Evolutionary conservation across 164 flowering plant genomes (phyloP).

Genomic region (Chloranthus sessilifolius): DNA sequence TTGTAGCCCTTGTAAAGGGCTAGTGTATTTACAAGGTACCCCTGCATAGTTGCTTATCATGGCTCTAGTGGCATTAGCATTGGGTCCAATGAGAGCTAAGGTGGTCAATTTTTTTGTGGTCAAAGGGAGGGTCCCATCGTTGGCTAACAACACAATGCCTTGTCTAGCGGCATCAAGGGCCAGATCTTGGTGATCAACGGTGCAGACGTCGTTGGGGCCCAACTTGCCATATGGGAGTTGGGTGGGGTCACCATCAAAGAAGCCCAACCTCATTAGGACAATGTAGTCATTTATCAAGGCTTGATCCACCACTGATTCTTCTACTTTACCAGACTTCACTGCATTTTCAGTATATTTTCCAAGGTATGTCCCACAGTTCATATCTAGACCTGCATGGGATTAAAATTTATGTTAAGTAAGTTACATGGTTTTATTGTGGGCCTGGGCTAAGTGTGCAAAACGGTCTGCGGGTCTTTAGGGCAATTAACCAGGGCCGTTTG

Average conservation of each 20-base stretch:
- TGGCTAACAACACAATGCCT: conserved; percentile 63
- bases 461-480: too few relatives aligned
- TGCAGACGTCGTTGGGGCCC: conserved; percentile 51
- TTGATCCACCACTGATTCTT: conserved; percentile 34
- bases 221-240: conserved; percentile 46
- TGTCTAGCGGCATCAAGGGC: conserved; percentile 69
- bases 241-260: conserved; percentile 56
- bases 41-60: conserved; percentile 78
- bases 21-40: conserved; percentile 48
- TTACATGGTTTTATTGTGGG: too few relatives aligned
- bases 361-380: conserved; percentile 54
- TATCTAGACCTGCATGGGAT: conserved; percentile 43
- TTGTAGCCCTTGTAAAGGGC: conserved; percentile 47
- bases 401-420: background rate
- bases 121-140: conserved; percentile 44
- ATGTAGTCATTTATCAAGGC: conserved; percentile 44
- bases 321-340: conserved; percentile 35
- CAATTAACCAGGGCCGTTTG: too few relatives aligned
- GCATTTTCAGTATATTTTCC: conserved; percentile 43
- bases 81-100: conserved; percentile 61
- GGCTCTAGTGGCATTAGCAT: conserved; percentile 41
- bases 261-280: conserved; percentile 70
- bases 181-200: conserved; percentile 28
- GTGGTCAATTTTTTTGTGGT: conserved; percentile 13
- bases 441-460: too few relatives aligned